phyloP scores from a whole-genome alignment of 2,329 filamentous ascomycete genomes.

The Trichoderma cornu-damae region DNA sequence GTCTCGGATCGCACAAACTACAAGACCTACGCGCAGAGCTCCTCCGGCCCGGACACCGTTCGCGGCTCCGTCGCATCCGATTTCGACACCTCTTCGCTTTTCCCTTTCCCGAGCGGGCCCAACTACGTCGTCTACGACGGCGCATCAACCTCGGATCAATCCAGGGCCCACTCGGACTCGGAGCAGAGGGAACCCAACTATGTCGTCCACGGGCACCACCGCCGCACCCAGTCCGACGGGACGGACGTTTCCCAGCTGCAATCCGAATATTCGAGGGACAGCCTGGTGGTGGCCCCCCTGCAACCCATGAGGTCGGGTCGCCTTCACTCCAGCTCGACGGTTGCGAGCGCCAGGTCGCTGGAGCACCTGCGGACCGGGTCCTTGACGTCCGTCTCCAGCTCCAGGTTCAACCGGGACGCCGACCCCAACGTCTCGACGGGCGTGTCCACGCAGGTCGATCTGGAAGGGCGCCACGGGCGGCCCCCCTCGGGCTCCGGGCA shows the following conservation, averaged over 20 bases:
- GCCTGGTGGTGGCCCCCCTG: slow-evolving; percentile 53
- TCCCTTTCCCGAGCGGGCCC: slow-evolving; percentile 42
- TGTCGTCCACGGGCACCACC: slow-evolving; percentile 46
- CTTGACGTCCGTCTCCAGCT: slow-evolving; percentile 51
- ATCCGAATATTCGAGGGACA: slow-evolving; percentile 55
- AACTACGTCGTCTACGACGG: slow-evolving; percentile 51
- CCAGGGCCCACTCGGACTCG: slow-evolving; percentile 33
- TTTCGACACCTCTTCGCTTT: slow-evolving; percentile 38
- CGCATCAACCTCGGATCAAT: slow-evolving; percentile 43
- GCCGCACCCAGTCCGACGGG: slow-evolving; percentile 38
- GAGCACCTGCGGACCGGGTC: slow-evolving; percentile 52
- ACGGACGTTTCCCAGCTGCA: slow-evolving; percentile 32
- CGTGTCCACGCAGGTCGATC: slow-evolving; percentile 21
- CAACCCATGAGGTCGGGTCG: slow-evolving; percentile 28
- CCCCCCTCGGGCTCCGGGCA: slow-evolving; percentile 9
- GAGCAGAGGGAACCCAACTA: slow-evolving; percentile 48
- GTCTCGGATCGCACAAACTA: slow-evolving; percentile 50
- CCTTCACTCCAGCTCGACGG: slow-evolving; percentile 43
- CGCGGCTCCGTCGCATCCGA: slow-evolving; percentile 24
- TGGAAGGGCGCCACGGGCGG: slow-evolving; percentile 23
- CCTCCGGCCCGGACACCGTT: slow-evolving; percentile 25
- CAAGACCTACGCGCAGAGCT: slow-evolving; percentile 48
- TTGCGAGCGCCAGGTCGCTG: slow-evolving; percentile 47
- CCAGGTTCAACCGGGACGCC: slow-evolving; percentile 45
- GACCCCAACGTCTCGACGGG: slow-evolving; percentile 18